phyloP scores from a whole-genome alignment of 768 basidiomycete genomes.

The Dioszegia hungarica region DNA sequence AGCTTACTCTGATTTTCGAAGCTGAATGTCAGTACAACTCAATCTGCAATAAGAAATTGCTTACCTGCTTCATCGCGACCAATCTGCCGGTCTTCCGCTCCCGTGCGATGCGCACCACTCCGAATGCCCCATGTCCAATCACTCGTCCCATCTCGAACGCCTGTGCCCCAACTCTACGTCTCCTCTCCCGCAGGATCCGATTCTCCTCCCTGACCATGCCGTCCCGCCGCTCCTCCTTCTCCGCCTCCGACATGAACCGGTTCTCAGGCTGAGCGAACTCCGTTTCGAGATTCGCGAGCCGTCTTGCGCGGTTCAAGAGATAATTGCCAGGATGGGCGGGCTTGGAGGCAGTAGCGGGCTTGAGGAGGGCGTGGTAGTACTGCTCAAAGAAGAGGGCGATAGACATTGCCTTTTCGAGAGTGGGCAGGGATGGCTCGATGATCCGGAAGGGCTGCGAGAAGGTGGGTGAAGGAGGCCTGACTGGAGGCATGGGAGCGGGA shows the following conservation, averaged over 20 bases:
- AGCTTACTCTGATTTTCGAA: slow-evolving; percentile 47
- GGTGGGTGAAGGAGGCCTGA: not conserved
- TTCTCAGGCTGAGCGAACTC: slow-evolving; percentile 57
- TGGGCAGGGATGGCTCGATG: slow-evolving; percentile 80
- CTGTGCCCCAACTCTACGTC: slow-evolving; percentile 74
- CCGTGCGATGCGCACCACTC: slow-evolving; percentile 86
- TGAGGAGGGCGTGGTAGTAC: slow-evolving; percentile 47
- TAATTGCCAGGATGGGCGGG: slow-evolving; percentile 76
- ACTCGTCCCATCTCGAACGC: slow-evolving; percentile 87
- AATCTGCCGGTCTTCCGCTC: slow-evolving; percentile 73
- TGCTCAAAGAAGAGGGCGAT: slow-evolving; percentile 77
- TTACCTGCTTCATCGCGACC: slow-evolving; percentile 94
- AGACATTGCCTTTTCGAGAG: slow-evolving; percentile 88
- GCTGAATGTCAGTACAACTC: slow-evolving; percentile 14
- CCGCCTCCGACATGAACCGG: slow-evolving; percentile 59
- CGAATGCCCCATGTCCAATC: slow-evolving; percentile 95
- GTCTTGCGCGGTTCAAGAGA: slow-evolving; percentile 76
- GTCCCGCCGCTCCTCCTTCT: slow-evolving; percentile 74
- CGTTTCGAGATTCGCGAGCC: slow-evolving; percentile 77
- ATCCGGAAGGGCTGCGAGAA: slow-evolving; percentile 27
- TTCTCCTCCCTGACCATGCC: slow-evolving; percentile 59
- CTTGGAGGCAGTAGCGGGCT: slow-evolving; percentile 40
- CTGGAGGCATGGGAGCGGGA: not conserved
- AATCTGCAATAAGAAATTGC: not conserved
- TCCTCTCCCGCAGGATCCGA: slow-evolving; percentile 79